Evolutionary conservation across 805 yeast genomes (phyloP).

Genomic region (Wickerhamiella bombiphila): DNA sequence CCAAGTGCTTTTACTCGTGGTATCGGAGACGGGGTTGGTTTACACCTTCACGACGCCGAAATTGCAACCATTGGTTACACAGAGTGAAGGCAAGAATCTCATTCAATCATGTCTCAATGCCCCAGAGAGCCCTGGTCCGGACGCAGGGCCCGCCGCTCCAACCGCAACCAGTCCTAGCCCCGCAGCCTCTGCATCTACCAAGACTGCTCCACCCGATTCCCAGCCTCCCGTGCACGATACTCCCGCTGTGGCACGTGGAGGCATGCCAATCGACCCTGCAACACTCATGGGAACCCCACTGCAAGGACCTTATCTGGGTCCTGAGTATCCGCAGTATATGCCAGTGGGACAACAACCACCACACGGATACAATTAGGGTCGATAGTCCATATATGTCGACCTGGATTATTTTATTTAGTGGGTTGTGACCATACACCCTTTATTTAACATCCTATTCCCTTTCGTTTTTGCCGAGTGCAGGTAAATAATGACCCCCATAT

Average conservation of each 20-base stretch:
- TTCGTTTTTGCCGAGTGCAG: too few species aligned
- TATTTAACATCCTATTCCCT: too few species aligned
- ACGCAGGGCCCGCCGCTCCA: conserved; percentile 4
- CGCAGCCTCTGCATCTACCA: conserved; percentile 3
- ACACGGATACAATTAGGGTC: conserved; percentile 4
- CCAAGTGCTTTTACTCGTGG: conserved; percentile 86
- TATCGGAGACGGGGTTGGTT: conserved; percentile 95
- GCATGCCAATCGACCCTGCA: conserved; percentile 4
- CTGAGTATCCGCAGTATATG: conserved; percentile 10
- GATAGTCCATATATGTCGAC: too few species aligned
- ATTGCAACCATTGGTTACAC: conserved; percentile 92
- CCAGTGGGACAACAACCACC: conserved; percentile 8
- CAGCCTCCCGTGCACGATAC: conserved; percentile 9
- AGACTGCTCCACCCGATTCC: conserved; percentile 7
- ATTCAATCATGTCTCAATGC: conserved; percentile 96
- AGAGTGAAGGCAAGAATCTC: conserved; percentile 91
- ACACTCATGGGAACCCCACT: conserved; percentile 11
- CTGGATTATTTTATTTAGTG: too few species aligned
- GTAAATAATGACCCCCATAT: too few species aligned
- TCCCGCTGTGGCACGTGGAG: too few species aligned
- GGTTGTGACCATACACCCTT: too few species aligned
- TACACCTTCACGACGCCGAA: conserved; percentile 99
- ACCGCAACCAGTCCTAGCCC: neutral
- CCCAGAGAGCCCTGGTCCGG: conserved; percentile 59
- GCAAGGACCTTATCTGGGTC: conserved; percentile 9